A percentile compares a stretch with the other conserved stretches of the same genome.
Evolutionary conservation across 306 rosid species (phyloP).

Genomic region (Prunus mongolica): DNA sequence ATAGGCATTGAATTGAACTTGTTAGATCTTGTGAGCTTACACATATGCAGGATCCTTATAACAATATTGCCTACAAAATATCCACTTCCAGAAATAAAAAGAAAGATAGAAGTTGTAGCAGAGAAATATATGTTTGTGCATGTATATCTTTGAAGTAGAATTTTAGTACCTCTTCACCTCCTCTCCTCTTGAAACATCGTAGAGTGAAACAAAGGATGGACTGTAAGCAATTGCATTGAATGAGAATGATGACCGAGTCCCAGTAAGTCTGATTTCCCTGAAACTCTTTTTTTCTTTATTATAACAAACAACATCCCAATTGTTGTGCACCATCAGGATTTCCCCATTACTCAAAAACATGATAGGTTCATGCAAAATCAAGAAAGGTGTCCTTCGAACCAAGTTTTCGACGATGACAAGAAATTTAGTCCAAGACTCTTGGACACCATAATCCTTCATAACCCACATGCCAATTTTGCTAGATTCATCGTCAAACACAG

Average conservation of each 20-base stretch:
- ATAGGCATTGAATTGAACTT: background rate
- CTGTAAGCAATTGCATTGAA: background rate
- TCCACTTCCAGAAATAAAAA: background rate
- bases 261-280: background rate
- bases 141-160: background rate
- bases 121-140: background rate
- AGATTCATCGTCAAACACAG: background rate
- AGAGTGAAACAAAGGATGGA: constrained; percentile 10
- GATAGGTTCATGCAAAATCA: background rate
- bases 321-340: background rate
- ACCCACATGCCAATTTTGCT: constrained; percentile 5
- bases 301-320: background rate
- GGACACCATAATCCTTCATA: constrained; percentile 15
- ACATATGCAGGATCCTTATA: background rate
- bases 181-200: constrained; percentile 1
- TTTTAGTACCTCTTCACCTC: background rate
- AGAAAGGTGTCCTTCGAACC: background rate
- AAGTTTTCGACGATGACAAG: background rate
- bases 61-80: background rate
- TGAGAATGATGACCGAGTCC: background rate
- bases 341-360: constrained; percentile 15
- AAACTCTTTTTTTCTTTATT: background rate
- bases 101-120: background rate
- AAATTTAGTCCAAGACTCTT: constrained; percentile 6
- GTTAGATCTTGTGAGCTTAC: background rate